Evolutionary conservation across 2,329 filamentous ascomycete species (phyloP).

Genomic region (Leptographium lundbergii): DNA sequence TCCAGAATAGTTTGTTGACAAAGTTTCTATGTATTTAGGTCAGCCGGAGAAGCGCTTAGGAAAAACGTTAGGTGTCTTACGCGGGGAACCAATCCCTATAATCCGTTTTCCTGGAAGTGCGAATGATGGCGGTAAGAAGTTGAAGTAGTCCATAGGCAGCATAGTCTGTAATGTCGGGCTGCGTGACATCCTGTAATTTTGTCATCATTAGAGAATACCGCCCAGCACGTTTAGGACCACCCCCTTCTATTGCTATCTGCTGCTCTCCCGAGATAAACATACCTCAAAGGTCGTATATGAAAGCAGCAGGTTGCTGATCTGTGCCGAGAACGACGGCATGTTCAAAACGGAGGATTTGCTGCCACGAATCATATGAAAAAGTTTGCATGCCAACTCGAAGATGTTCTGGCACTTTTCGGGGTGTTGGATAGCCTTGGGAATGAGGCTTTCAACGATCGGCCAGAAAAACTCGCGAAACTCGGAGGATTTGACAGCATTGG

Average conservation of each 20-base stretch:
- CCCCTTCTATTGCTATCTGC: background rate
- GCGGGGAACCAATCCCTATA: slow-evolving; percentile 4
- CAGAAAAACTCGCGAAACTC: slow-evolving; percentile 35
- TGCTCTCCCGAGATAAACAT: background rate
- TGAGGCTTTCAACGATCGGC: slow-evolving; percentile 27
- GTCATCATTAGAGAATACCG: background rate
- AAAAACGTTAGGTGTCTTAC: background rate
- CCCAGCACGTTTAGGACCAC: too few species aligned
- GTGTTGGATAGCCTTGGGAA: slow-evolving; percentile 21
- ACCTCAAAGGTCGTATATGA: slow-evolving; percentile 20
- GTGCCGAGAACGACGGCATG: slow-evolving; percentile 15
- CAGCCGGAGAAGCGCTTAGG: background rate
- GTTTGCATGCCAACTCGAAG: slow-evolving; percentile 26
- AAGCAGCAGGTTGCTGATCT: slow-evolving; percentile 16
- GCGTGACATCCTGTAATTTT: slow-evolving; percentile 22
- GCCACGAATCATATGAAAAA: slow-evolving; percentile 28
- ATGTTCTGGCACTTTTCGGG: slow-evolving; percentile 30
- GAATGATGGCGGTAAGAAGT: slow-evolving; percentile 20
- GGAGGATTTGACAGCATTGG: slow-evolving; percentile 17
- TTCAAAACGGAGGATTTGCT: slow-evolving; percentile 19
- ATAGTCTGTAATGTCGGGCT: slow-evolving; percentile 22
- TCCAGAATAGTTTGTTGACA: slow-evolving; percentile 43
- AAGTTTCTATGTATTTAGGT: slow-evolving; percentile 12
- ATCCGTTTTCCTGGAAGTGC: slow-evolving; percentile 6
- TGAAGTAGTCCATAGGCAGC: slow-evolving; percentile 23